A percentile compares a stretch with the other conserved stretches of the same genome.
Evolutionary conservation across 371 early-diverging fungal species (phyloP).

Genomic region (Rhizopus stolonifer): DNA sequence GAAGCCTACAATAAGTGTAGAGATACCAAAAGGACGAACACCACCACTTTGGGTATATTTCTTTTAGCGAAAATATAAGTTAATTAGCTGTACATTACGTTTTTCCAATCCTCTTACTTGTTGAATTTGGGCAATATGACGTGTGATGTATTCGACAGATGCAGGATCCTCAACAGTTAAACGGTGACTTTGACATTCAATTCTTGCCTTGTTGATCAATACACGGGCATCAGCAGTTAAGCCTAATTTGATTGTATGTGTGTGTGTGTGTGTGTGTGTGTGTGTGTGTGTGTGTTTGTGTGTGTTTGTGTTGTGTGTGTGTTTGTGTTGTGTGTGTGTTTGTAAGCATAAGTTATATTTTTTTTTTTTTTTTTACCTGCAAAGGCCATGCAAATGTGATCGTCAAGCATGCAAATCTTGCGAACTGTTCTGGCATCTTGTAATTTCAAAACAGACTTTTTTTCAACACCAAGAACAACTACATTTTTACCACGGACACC

Average conservation of each 20-base stretch:
- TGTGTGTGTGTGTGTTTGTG: too few relatives aligned
- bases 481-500: constrained; percentile 93
- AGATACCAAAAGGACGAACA: constrained; percentile 99
- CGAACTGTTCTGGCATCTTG: constrained; percentile 96
- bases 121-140: constrained; percentile 95
- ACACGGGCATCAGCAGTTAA: constrained; percentile 97
- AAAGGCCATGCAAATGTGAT: constrained; percentile 95
- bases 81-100: constrained; percentile 54
- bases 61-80: constrained; percentile 41
- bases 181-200: constrained; percentile 97
- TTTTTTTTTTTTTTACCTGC: constrained; percentile 59
- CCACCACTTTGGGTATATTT: constrained; percentile 99
- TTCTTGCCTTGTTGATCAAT: constrained; percentile 93
- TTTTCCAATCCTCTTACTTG: constrained; percentile 61
- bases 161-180: constrained; percentile 98
- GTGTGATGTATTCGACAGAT: constrained; percentile 96
- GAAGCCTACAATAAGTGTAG: constrained; percentile 96
- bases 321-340: too few relatives aligned
- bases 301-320: too few relatives aligned
- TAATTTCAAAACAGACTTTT: constrained; percentile 93
- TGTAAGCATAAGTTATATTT: too few relatives aligned
- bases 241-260: too few relatives aligned
- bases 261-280: too few relatives aligned
- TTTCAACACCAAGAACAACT: constrained; percentile 97
- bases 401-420: constrained; percentile 95